phyloP scores from a whole-genome alignment of 1,139 yeast species.

The Casaregolazyma suthepensis region DNA sequence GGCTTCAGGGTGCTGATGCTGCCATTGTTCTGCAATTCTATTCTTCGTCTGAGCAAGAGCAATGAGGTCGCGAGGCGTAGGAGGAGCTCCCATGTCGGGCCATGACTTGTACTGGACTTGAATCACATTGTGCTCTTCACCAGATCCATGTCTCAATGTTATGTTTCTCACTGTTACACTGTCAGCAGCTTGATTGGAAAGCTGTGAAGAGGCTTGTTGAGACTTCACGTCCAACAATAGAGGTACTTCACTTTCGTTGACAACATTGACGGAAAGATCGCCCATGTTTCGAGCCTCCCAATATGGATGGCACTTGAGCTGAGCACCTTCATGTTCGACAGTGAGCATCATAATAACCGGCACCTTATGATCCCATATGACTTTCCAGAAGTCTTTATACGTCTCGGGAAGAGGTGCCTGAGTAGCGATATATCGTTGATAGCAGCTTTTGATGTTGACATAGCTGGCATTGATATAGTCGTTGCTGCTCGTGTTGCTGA shows the following conservation, averaged over 20 bases:
- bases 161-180: slow-evolving; percentile 22
- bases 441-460: slow-evolving; percentile 33
- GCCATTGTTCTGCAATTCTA: slow-evolving; percentile 8
- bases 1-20: slow-evolving; percentile 1
- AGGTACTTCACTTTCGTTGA: slow-evolving; percentile 16
- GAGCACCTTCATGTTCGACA: slow-evolving; percentile 46
- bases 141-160: slow-evolving; percentile 10
- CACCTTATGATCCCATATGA: slow-evolving; percentile 54
- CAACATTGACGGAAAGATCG: slow-evolving; percentile 16
- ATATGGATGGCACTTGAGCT: slow-evolving; percentile 50
- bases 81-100: slow-evolving; percentile 79
- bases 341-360: slow-evolving; percentile 68
- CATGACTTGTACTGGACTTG: slow-evolving; percentile 70
- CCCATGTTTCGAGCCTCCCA: slow-evolving; percentile 40
- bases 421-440: slow-evolving; percentile 61
- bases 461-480: slow-evolving; percentile 64
- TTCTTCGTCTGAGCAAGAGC: slow-evolving; percentile 46
- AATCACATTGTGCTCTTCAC: slow-evolving; percentile 33
- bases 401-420: slow-evolving; percentile 82
- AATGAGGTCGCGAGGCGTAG: slow-evolving; percentile 46
- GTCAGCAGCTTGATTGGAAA: slow-evolving; percentile 4
- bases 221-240: slow-evolving; percentile 3
- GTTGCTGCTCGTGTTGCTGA: slow-evolving; percentile 21
- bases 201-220: background rate
- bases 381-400: slow-evolving; percentile 76